phyloP scores from a whole-genome alignment of 2,329 filamentous ascomycete species.

The Aspergillus amoenus region DNA sequence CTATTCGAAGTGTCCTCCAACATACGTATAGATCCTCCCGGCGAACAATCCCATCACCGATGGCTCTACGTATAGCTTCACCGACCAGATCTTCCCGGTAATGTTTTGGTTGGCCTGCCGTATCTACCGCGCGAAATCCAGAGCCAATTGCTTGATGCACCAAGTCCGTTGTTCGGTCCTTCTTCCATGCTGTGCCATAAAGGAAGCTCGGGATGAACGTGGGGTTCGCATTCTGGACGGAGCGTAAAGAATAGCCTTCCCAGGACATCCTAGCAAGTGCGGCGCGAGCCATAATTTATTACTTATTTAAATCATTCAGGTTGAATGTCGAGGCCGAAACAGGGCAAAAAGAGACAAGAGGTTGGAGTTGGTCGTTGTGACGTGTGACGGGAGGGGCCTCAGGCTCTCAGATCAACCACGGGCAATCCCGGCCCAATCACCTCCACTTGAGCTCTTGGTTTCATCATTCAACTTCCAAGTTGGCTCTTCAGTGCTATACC shows the following conservation, averaged over 20 bases:
- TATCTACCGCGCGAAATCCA: slow-evolving; percentile 74
- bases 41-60: slow-evolving; percentile 58
- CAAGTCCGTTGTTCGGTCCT: slow-evolving; percentile 63
- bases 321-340: neutral
- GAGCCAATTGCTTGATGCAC: slow-evolving; percentile 66
- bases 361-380: neutral
- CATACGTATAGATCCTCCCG: slow-evolving; percentile 64
- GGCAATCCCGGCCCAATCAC: neutral
- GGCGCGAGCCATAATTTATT: slow-evolving; percentile 20
- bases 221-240: slow-evolving; percentile 22
- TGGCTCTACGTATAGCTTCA: slow-evolving; percentile 62
- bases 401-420: neutral
- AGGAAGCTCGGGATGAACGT: slow-evolving; percentile 51
- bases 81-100: slow-evolving; percentile 73
- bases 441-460: neutral
- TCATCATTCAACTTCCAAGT: neutral
- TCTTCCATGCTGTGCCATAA: slow-evolving; percentile 88
- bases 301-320: neutral
- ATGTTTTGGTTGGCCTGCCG: slow-evolving; percentile 74
- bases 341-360: neutral
- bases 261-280: slow-evolving; percentile 29
- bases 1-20: neutral
- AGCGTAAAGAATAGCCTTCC: slow-evolving; percentile 31
- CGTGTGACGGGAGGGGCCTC: neutral
- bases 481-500: neutral